These are phyloP conservation scores for Fagus crenata DNA, from an alignment of 306 rosid genomes.

Conservation along the genomic window DNA sequence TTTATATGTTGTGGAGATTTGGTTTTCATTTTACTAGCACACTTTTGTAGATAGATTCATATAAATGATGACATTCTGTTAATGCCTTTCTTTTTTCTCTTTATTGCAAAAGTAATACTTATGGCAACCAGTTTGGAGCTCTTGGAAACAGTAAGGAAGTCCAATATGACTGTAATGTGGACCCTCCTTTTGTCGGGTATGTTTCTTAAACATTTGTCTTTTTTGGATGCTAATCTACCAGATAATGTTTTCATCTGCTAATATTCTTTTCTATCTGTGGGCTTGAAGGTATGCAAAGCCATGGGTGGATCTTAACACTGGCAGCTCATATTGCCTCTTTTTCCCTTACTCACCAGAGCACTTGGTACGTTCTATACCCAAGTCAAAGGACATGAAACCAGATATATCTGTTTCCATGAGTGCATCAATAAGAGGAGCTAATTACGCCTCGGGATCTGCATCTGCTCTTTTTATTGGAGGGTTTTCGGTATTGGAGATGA, in stretches of 20 bases:
- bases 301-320: constrained; percentile 75
- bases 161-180: constrained; percentile 72
- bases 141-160: constrained; percentile 43
- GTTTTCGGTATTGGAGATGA: constrained; percentile 68
- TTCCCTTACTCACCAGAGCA: constrained; percentile 92
- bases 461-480: constrained; percentile 86
- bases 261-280: constrained; percentile 23
- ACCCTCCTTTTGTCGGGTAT: constrained; percentile 92
- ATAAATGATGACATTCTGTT: constrained; percentile 13
- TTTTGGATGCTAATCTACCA: constrained; percentile 11
- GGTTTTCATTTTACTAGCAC: not conserved
- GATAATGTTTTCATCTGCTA: constrained; percentile 19
- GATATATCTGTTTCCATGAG: constrained; percentile 60
- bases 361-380: constrained; percentile 66
- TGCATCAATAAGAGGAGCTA: constrained; percentile 64
- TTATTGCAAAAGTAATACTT: constrained; percentile 29
- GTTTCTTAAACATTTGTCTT: constrained; percentile 20
- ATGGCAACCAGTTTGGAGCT: constrained; percentile 42
- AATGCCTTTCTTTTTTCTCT: constrained; percentile 25
- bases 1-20: not conserved
- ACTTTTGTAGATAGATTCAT: constrained; percentile 7
- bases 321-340: constrained; percentile 76
- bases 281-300: constrained; percentile 74
- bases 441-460: constrained; percentile 68
- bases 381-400: constrained; percentile 67